Conservation (phyloP, 2,329 filamentous ascomycete species). For the Cercospora sp. region DNA sequence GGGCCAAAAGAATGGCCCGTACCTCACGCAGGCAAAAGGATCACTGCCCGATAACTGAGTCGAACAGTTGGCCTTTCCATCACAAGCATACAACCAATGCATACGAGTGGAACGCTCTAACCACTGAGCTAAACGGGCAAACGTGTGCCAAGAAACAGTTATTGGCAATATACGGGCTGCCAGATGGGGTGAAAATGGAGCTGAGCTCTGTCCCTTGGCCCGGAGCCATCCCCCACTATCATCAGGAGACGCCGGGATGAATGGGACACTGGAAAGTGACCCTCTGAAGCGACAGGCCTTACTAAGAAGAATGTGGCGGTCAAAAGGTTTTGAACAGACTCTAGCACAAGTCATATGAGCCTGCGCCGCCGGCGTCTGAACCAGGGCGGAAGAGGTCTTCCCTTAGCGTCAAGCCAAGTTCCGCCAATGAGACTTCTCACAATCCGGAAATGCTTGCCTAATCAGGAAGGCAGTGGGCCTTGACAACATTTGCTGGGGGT, state of each 20-base stretch:
- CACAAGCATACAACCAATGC: background rate
- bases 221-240: background rate
- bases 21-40: background rate
- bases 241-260: background rate
- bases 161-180: background rate
- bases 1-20: background rate
- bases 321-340: background rate
- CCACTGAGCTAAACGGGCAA: background rate
- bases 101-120: background rate
- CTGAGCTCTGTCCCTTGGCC: background rate
- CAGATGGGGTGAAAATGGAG: background rate
- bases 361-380: constrained; percentile 7
- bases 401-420: background rate
- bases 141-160: background rate
- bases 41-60: background rate
- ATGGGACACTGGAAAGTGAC: background rate
- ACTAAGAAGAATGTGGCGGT: background rate
- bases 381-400: constrained; percentile 11
- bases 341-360: background rate
- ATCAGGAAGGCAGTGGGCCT: constrained; percentile 6
- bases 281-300: background rate
- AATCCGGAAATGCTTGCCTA: constrained; percentile 5
- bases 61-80: background rate
- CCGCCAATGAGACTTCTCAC: background rate
- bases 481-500: constrained; percentile 4